Base-by-base conservation (phyloP, 352 stramenopile species). In the Phytopythium chamaehyphon region DNA sequence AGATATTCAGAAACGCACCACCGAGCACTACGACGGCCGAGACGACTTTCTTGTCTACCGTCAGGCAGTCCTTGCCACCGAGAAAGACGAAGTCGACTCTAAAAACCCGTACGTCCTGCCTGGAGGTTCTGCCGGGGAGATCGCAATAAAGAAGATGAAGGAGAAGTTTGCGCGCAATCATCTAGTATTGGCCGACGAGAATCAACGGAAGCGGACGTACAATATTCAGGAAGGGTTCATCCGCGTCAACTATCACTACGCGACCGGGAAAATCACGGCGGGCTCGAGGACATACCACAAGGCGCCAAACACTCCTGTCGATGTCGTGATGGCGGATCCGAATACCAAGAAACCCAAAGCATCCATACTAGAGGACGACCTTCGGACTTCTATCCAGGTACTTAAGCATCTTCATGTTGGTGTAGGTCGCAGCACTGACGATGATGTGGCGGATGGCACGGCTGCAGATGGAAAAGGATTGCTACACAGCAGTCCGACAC, bases 91-190 rank as follows among this genome's bases (percentile, higher is more conserved):
- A 55, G 57, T 89, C 2, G 79, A 91, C 40, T 67, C 64, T 10
- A 90, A 88, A 61, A 90, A 90, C 40, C 76, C 83, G 23, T 93
- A 90, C 51, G 69, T 91, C 40, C 57, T 91, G 12, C 79, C 83
- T 39, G 83, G 79, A 15, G 78, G 80, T 14, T 71, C 76, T 21
- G 78, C 75, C 1, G 79, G 83, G 21, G 81, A 92, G 51, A 69
- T 96, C 55, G 47, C 81, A 14, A 94, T 98, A 50, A 88, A 90
- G 56, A 97, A 97, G 49, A 97, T 98, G 90, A 95, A 88, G 49
- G 86, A 98, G 51, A 96, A 96, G 55, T 97, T 95, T 58, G 70
- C 70, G 2, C 84, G 91, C 10, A 88, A 95, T 49, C 7, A 51
- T 2, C 16, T 42, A 1, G 36, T 76, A 14, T 47, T 58, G 9